phyloP scores from a whole-genome alignment of 371 early-diverging fungal genomes.

The Haplosporangium sp. region DNA sequence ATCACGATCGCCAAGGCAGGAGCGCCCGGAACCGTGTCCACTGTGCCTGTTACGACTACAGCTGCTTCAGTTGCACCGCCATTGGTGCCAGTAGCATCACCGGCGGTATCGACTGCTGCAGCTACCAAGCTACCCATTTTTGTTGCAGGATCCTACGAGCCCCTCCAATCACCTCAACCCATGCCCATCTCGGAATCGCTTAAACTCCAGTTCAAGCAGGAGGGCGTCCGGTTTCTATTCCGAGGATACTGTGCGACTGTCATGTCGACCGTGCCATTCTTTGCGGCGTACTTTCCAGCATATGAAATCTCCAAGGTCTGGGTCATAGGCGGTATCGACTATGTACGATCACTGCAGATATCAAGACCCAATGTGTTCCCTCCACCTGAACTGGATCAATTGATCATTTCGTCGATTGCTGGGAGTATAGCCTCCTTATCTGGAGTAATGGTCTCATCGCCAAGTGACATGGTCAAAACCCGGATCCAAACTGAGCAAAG shows the following conservation, averaged over 20 bases:
- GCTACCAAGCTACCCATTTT: constrained; percentile 24
- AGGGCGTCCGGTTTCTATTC: constrained; percentile 53
- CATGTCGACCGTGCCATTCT: constrained; percentile 51
- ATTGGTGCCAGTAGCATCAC: constrained; percentile 10
- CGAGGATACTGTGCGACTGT: constrained; percentile 48
- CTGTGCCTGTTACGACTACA: constrained; percentile 13
- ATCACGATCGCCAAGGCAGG: constrained; percentile 52
- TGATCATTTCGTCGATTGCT: constrained; percentile 39
- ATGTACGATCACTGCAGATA: constrained; percentile 16
- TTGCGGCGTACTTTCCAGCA: constrained; percentile 53
- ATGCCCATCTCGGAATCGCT: constrained; percentile 44
- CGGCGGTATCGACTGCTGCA: constrained; percentile 6
- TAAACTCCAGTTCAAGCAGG: constrained; percentile 42
- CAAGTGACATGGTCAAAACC: constrained; percentile 54
- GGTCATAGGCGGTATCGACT: constrained; percentile 37
- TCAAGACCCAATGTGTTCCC: constrained; percentile 18
- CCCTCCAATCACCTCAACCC: constrained; percentile 15
- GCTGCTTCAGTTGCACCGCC: constrained; percentile 34
- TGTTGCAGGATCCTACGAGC: constrained; percentile 34
- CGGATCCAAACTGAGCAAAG: constrained; percentile 52
- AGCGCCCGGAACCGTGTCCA: constrained; percentile 15
- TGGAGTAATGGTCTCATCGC: constrained; percentile 48
- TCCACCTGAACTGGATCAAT: constrained; percentile 37
- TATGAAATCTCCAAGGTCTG: constrained; percentile 44
- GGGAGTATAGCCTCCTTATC: constrained; percentile 45